Conservation (phyloP, 805 yeast genomes). For the Kodamaea leandrae region DNA sequence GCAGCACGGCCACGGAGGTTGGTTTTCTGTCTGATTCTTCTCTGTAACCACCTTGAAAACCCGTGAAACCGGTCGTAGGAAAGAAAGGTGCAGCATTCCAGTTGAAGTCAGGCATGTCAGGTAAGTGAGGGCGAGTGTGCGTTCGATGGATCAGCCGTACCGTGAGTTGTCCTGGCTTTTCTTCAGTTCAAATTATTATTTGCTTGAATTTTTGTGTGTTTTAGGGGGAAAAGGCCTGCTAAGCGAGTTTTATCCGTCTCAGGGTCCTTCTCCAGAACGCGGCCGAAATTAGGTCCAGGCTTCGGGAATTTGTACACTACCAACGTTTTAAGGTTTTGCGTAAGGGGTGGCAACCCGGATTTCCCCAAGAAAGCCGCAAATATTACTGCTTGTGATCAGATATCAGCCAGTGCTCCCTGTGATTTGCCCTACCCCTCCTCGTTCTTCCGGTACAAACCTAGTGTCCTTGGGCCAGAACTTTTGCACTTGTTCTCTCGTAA, state of each 20-base stretch:
- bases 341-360: not conserved
- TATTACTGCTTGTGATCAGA: too few species aligned
- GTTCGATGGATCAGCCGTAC: not conserved
- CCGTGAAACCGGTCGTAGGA: not conserved
- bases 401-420: too few species aligned
- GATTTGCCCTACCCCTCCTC: too few species aligned
- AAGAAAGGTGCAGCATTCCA: not conserved
- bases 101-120: not conserved
- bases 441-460: too few species aligned
- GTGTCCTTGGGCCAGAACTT: too few species aligned
- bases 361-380: too few species aligned
- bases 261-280: not conserved
- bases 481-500: too few species aligned
- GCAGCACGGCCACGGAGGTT: not conserved
- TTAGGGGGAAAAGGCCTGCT: not conserved
- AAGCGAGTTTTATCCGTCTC: not conserved
- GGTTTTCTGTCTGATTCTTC: not conserved
- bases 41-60: not conserved
- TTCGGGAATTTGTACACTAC: not conserved
- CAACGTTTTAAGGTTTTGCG: not conserved
- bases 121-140: too few species aligned
- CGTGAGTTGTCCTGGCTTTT: not conserved
- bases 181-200: not conserved
- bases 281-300: not conserved
- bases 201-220: not conserved